A percentile compares a stretch with the other conserved stretches of the same genome.
These are phyloP conservation scores for Gnomoniopsis smithogilvyi DNA, from an alignment of 2,329 filamentous ascomycete genomes.

Conservation along the genomic window DNA sequence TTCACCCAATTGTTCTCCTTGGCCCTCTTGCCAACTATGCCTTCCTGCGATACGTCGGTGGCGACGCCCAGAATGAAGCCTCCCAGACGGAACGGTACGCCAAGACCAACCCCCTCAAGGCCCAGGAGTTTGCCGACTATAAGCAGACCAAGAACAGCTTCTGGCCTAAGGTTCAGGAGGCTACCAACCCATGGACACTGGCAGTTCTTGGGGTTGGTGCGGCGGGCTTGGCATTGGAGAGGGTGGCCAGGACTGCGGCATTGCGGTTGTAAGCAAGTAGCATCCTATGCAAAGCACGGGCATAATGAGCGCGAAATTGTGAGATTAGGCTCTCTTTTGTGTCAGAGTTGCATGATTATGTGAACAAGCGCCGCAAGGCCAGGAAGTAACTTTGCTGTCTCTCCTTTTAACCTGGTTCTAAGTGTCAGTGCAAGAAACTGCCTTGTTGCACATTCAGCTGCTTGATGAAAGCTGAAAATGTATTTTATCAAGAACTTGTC, in stretches of 20 bases:
- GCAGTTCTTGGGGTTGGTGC: constrained; percentile 47
- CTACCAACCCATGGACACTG: constrained; percentile 55
- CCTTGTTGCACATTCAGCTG: too few relatives aligned
- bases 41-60: constrained; percentile 54
- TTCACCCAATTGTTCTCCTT: constrained; percentile 51
- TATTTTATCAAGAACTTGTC: too few relatives aligned
- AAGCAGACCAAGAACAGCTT: constrained; percentile 55
- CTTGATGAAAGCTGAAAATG: too few relatives aligned
- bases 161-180: constrained; percentile 50
- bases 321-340: too few relatives aligned
- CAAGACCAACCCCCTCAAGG: constrained; percentile 46
- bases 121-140: constrained; percentile 50
- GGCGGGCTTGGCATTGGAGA: constrained; percentile 44
- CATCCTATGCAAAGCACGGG: neutral
- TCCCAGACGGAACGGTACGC: constrained; percentile 53
- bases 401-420: too few relatives aligned
- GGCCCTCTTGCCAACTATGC: constrained; percentile 57
- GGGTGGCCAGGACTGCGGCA: constrained; percentile 7
- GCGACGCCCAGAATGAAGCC: constrained; percentile 53
- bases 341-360: too few relatives aligned
- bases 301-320: too few relatives aligned
- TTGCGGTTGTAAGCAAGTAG: neutral
- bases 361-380: too few relatives aligned
- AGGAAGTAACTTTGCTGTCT: too few relatives aligned
- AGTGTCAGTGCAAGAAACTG: too few relatives aligned